Base-by-base conservation (phyloP, 139 green algal species). In the Zygnema cylindricum region DNA sequence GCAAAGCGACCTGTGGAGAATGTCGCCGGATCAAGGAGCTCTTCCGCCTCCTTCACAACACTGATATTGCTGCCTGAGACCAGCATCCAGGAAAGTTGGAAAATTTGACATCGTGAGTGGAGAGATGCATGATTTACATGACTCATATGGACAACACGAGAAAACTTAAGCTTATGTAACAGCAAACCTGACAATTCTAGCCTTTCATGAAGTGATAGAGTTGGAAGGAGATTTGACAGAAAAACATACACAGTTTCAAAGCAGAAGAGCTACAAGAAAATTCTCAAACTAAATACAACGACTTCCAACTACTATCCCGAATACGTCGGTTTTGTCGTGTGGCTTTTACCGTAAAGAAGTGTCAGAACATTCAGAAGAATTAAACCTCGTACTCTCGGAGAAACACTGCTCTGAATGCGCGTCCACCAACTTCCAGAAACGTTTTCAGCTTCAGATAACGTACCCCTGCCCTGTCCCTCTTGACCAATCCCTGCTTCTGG, bases 31-130 rank as follows among this genome's bases (percentile, higher is more conserved):
- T 89, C 82, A 43, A 92, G 38, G n/a, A 71, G 11, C 23, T 35
- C n/a, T 78, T 91, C 33, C 16, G 69, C 40, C 25, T 88, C 49
- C 43, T 92, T 92, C 22, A 92, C 39, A 33, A 90, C 88, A 1
- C 73, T 33, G 2, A 90, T 42, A 43, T 91, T 91, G 87, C 35
- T 77, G 0, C 87, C 87, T 90, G n/a, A 1, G 40, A 55, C 21
- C 35, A 84, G 25, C 3, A 82, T 0, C 23, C n/a, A 25, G 33
- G 42, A 1, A 42, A 86, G 23, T 11, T 35, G n/a, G 42, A 49
- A 25, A 40, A 38, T 7, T n/a, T 43, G 54, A 30, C 0, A 87
- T 23, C 7, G 30, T 3, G 42, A 43, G n/a, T 39, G 43, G 38
- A 81, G 30, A 1, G n/a, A n/a, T n/a, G n/a, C n/a, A n/a, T n/a